Evolutionary conservation across 2,329 filamentous ascomycete genomes (phyloP).

Genomic region (Cladosporium sp.): DNA sequence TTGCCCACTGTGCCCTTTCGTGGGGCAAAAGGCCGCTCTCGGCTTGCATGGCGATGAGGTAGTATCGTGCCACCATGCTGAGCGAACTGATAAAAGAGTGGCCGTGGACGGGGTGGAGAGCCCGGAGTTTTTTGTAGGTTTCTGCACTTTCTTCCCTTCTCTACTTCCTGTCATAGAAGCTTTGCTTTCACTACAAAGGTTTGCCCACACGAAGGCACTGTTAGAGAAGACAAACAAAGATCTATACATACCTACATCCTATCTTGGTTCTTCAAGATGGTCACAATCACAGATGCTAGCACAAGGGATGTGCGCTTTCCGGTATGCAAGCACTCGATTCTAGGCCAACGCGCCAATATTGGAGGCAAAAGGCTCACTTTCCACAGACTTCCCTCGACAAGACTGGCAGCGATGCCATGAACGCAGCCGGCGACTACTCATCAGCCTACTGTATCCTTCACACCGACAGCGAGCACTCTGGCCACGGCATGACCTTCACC

Average conservation of each 20-base stretch:
- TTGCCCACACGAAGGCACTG: no score
- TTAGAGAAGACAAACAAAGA: background rate
- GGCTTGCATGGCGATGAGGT: background rate
- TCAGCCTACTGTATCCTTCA: constrained; percentile 89
- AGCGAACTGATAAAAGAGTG: no score
- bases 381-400: constrained; percentile 77
- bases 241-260: background rate
- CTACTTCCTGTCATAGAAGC: background rate
- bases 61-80: background rate
- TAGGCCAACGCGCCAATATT: no score
- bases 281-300: constrained; percentile 42
- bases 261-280: constrained; percentile 30
- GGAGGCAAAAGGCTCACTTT: background rate
- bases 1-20: constrained; percentile 1
- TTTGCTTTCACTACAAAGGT: background rate
- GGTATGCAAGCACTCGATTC: constrained; percentile 27
- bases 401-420: constrained; percentile 97
- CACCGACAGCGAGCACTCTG: constrained; percentile 66
- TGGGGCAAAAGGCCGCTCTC: constrained; percentile 10
- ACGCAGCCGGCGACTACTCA: constrained; percentile 87
- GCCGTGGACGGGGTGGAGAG: no score
- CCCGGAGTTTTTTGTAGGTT: background rate
- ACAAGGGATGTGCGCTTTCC: constrained; percentile 48
- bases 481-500: constrained; percentile 83
- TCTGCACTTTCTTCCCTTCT: background rate